A percentile compares a stretch with the other conserved stretches of the same genome.
These are phyloP conservation scores for Tremellales sp. DNA, from an alignment of 1,284 basidiomycete species.

Conservation along the genomic window DNA sequence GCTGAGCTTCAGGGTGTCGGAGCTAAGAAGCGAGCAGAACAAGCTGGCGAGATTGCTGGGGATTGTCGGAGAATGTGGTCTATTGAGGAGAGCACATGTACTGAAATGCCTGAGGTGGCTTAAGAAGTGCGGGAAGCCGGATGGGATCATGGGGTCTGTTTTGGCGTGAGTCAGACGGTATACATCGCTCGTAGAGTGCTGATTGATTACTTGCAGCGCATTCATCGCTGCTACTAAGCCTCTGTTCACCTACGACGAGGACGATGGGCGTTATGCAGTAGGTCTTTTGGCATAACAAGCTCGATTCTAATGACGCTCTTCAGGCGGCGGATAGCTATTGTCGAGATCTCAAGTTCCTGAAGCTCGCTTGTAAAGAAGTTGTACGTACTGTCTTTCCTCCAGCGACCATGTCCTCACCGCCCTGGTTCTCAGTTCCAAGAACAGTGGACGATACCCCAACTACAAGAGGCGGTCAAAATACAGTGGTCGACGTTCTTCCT, in stretches of 20 bases:
- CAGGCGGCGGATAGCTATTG: constrained; percentile 26
- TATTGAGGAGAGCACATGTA: constrained; percentile 39
- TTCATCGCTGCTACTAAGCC: constrained; percentile 33
- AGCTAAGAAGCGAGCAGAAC: constrained; percentile 34
- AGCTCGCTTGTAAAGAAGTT: too few relatives aligned
- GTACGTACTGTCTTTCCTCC: too few relatives aligned
- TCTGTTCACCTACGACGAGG: constrained; percentile 20
- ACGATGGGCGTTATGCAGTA: constrained; percentile 26
- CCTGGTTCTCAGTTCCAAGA: constrained; percentile 37
- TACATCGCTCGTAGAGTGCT: neutral
- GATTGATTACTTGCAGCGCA: constrained; percentile 13
- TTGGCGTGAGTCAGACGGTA: constrained; percentile 20
- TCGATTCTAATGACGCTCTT: neutral
- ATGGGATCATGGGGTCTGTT: constrained; percentile 29
- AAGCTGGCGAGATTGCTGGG: constrained; percentile 33
- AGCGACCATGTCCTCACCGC: too few relatives aligned
- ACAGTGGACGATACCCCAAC: constrained; percentile 66
- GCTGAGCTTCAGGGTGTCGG: constrained; percentile 30
- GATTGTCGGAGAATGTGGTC: constrained; percentile 26
- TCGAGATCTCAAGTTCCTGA: constrained; percentile 34
- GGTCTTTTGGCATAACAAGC: constrained; percentile 4
- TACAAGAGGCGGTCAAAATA: constrained; percentile 73
- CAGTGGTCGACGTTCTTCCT: constrained; percentile 85
- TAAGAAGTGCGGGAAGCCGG: constrained; percentile 33
- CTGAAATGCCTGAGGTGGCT: constrained; percentile 43